A percentile compares a stretch with the other conserved stretches of the same genome.
phyloP scores from a whole-genome alignment of 1,284 basidiomycete species.

The Gymnopus androsaceus region DNA sequence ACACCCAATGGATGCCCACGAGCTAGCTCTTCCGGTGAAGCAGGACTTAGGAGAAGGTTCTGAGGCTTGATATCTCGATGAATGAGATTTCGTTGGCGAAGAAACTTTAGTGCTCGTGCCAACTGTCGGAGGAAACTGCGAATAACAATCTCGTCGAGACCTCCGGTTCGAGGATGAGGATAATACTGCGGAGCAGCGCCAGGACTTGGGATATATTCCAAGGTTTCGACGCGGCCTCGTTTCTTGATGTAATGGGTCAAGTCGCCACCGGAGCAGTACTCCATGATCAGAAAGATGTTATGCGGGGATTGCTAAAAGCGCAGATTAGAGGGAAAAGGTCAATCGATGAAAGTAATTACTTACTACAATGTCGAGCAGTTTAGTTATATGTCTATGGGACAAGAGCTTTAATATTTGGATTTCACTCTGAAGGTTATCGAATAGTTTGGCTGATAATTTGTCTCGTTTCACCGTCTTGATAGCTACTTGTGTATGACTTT shows the following conservation, averaged over 20 bases:
- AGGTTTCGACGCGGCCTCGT: slow-evolving; percentile 81
- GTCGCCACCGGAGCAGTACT: slow-evolving; percentile 95
- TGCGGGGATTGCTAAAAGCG: slow-evolving; percentile 79
- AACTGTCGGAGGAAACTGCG: slow-evolving; percentile 93
- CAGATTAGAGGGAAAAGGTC: not conserved
- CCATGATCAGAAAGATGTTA: slow-evolving; percentile 98
- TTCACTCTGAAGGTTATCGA: slow-evolving; percentile 97
- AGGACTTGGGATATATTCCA: slow-evolving; percentile 75
- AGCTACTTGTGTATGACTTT: slow-evolving; percentile 78
- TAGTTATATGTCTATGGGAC: slow-evolving; percentile 92
- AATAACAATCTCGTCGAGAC: slow-evolving; percentile 89
- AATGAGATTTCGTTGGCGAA: slow-evolving; percentile 87
- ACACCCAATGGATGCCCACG: slow-evolving; percentile 90
- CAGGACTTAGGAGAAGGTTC: slow-evolving; percentile 89
- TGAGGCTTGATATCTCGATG: slow-evolving; percentile 98
- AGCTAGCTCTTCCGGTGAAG: slow-evolving; percentile 75
- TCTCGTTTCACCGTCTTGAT: slow-evolving; percentile 94
- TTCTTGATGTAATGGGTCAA: slow-evolving; percentile 96
- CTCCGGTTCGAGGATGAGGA: slow-evolving; percentile 88
- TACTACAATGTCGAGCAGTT: slow-evolving; percentile 89
- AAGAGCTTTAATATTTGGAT: slow-evolving; percentile 96
- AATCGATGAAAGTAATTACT: slow-evolving; percentile 23
- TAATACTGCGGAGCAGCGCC: slow-evolving; percentile 79
- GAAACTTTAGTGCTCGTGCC: slow-evolving; percentile 90
- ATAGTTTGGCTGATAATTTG: slow-evolving; percentile 88